Evolutionary conservation across 2,329 filamentous ascomycete species (phyloP).

Genomic region (Cryphonectria radicalis): DNA sequence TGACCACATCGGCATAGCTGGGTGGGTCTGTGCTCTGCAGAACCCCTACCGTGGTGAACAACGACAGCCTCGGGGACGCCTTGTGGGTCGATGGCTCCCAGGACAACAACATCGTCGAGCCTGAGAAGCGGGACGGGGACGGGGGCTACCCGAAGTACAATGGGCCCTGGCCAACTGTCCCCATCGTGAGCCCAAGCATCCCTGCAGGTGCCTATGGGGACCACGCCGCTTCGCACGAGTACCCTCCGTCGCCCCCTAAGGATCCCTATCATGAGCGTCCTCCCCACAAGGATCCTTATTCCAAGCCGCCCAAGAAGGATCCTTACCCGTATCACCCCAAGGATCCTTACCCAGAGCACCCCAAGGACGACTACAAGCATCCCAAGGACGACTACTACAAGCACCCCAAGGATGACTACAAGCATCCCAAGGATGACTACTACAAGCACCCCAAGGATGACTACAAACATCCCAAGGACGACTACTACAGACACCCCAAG

Average conservation of each 20-base stretch:
- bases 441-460: too few species aligned
- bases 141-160: neutral
- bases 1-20: neutral
- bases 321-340: neutral
- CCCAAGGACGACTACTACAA: too few species aligned
- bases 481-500: too few species aligned
- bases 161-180: neutral
- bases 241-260: neutral
- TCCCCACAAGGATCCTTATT: neutral
- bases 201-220: neutral
- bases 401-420: too few species aligned
- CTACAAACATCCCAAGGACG: neutral
- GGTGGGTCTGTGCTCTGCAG: constrained; percentile 7
- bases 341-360: neutral
- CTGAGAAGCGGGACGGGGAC: neutral
- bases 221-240: neutral
- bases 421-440: too few species aligned
- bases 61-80: neutral
- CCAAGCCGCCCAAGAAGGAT: neutral
- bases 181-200: neutral
- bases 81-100: neutral
- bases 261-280: neutral
- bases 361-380: neutral
- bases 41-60: neutral
- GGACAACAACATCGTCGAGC: too few species aligned